Evolutionary conservation across 1,284 basidiomycete genomes (phyloP).

Genomic region (Agaricales sp.): DNA sequence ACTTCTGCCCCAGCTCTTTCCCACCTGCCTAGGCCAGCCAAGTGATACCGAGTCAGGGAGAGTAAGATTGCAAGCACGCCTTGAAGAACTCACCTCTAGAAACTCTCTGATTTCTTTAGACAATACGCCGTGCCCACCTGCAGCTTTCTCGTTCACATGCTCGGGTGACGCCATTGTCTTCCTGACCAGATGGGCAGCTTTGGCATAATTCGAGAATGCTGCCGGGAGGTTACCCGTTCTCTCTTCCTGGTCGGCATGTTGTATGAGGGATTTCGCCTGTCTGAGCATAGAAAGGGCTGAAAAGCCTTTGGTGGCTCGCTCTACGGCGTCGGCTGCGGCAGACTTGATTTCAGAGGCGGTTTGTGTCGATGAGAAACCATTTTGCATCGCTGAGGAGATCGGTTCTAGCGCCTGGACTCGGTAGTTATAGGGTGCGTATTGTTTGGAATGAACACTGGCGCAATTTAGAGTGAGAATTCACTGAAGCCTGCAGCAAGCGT

Average conservation of each 20-base stretch:
- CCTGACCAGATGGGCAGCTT: slow-evolving; percentile 45
- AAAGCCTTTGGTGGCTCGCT: slow-evolving; percentile 39
- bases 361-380: slow-evolving; percentile 16
- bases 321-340: slow-evolving; percentile 45
- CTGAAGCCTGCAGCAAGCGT: not conserved
- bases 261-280: slow-evolving; percentile 45
- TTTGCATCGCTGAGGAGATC: slow-evolving; percentile 17
- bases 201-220: slow-evolving; percentile 48
- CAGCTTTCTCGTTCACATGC: slow-evolving; percentile 35
- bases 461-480: not conserved
- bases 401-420: not conserved
- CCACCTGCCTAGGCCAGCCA: slow-evolving; percentile 34
- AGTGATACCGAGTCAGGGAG: slow-evolving; percentile 8
- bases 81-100: slow-evolving; percentile 36
- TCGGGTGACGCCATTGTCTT: slow-evolving; percentile 50
- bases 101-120: slow-evolving; percentile 50
- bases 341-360: slow-evolving; percentile 45
- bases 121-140: slow-evolving; percentile 35
- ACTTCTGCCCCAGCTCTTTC: slow-evolving; percentile 34
- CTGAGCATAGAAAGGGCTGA: slow-evolving; percentile 48
- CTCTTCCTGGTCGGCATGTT: slow-evolving; percentile 39
- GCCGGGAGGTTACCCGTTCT: slow-evolving; percentile 44
- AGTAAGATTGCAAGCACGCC: slow-evolving; percentile 1
- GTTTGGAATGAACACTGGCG: no score
- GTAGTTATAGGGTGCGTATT: not conserved